phyloP scores from a whole-genome alignment of 2,329 filamentous ascomycete genomes.

The Arachnomyces sp. region DNA sequence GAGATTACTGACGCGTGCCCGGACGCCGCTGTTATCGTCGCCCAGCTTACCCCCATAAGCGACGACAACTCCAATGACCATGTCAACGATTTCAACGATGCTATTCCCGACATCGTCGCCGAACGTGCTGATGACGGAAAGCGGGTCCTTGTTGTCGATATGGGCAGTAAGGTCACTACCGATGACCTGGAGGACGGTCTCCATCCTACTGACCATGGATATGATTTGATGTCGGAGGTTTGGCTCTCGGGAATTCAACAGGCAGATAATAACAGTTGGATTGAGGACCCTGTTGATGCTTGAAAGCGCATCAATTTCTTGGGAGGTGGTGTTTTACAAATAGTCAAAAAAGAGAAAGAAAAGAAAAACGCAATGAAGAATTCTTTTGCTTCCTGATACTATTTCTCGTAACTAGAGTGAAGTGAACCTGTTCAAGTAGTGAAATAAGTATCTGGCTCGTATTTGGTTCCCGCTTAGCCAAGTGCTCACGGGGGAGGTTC shows the following conservation, averaged over 20 bases:
- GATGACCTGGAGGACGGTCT: constrained; percentile 2
- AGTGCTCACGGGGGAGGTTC: no score
- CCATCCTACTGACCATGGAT: constrained; percentile 4
- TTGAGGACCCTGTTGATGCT: no score
- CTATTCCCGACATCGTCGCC: background rate
- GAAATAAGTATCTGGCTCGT: no score
- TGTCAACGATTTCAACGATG: constrained; percentile 1
- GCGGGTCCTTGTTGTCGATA: constrained; percentile 3
- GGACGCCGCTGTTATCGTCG: constrained; percentile 29
- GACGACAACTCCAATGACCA: constrained; percentile 1
- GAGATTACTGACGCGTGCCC: constrained; percentile 21
- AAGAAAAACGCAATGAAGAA: no score
- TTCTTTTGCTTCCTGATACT: no score
- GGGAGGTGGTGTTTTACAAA: no score
- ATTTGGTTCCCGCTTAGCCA: no score
- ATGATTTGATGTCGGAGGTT: constrained; percentile 1
- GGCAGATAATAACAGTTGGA: constrained; percentile 2
- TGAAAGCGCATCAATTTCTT: no score
- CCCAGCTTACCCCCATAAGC: constrained; percentile 23
- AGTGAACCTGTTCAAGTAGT: no score
- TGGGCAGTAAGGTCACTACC: constrained; percentile 1
- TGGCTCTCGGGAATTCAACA: constrained; percentile 3
- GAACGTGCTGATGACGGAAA: background rate
- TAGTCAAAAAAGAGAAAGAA: no score
- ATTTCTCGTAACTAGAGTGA: no score